Conservation (phyloP, 305 asterid species). For the Solanum aculeatissimum region DNA sequence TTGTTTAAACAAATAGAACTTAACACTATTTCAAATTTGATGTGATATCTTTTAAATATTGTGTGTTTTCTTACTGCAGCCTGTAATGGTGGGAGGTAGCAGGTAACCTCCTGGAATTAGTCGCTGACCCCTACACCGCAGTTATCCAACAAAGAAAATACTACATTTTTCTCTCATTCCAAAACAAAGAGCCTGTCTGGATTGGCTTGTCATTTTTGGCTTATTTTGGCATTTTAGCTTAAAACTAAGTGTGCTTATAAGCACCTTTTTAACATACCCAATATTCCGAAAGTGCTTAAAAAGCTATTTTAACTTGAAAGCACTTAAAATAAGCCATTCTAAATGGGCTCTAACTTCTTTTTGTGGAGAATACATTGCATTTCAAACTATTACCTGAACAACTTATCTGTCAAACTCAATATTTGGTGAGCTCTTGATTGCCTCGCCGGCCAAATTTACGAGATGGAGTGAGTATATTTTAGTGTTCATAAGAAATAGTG, state of each 20-base stretch:
- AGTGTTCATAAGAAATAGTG: not conserved
- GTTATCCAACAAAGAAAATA: not conserved
- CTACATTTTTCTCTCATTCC: not conserved
- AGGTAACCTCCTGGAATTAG: not conserved
- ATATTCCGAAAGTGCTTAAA: too few species aligned
- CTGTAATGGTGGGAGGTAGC: not conserved
- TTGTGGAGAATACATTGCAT: not conserved
- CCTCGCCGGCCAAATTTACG: not conserved
- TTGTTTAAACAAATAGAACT: not conserved
- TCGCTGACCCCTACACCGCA: not conserved
- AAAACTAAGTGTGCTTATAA: too few species aligned
- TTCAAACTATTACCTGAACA: not conserved
- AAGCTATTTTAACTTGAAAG: too few species aligned
- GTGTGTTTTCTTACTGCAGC: not conserved
- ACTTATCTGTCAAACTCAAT: not conserved
- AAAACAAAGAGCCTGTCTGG: not conserved
- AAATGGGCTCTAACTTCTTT: not conserved
- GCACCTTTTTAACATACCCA: too few species aligned
- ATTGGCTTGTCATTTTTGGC: too few species aligned
- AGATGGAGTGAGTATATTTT: not conserved
- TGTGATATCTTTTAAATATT: not conserved
- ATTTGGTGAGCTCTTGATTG: not conserved
- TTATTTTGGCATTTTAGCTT: too few species aligned
- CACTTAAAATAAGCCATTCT: too few species aligned
- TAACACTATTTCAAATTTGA: not conserved